Conservation (phyloP, 2,329 filamentous ascomycete genomes). For the Scytalidium sp. region DNA sequence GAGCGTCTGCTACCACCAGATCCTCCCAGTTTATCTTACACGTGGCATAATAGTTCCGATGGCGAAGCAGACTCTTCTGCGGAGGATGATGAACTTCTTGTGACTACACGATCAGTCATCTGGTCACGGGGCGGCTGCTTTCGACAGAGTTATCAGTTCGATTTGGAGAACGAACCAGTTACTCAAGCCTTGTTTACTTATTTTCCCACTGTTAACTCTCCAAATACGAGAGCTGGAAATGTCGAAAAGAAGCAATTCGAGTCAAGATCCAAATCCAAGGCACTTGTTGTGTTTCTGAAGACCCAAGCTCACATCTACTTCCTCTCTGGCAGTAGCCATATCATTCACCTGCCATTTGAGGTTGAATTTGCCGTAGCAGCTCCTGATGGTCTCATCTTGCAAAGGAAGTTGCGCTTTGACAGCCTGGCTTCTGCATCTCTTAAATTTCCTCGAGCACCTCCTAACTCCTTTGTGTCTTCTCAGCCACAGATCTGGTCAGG, state of each 20-base stretch:
- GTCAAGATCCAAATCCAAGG: constrained; percentile 45
- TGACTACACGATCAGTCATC: constrained; percentile 39
- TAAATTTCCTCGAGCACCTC: constrained; percentile 62
- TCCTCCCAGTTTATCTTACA: constrained; percentile 63
- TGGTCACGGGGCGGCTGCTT: constrained; percentile 88
- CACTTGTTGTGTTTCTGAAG: constrained; percentile 86
- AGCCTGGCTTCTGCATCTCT: constrained; percentile 49
- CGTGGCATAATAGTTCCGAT: constrained; percentile 66
- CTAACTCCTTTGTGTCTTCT: constrained; percentile 78
- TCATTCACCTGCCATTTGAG: constrained; percentile 92
- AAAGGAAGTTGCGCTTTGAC: constrained; percentile 65
- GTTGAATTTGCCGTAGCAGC: constrained; percentile 83
- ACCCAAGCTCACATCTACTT: constrained; percentile 94
- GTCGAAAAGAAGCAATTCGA: constrained; percentile 10
- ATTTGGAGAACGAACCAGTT: constrained; percentile 81
- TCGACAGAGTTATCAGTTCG: constrained; percentile 81
- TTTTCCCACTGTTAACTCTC: constrained; percentile 53
- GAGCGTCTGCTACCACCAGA: constrained; percentile 74
- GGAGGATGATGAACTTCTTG: constrained; percentile 31
- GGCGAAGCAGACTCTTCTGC: constrained; percentile 30
- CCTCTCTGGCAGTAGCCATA: constrained; percentile 80
- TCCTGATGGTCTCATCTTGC: constrained; percentile 79
- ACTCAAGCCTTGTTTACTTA: constrained; percentile 82
- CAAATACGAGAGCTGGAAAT: constrained; percentile 13
- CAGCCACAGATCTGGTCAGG: constrained; percentile 54